These are phyloP conservation scores for Kodamaea plutei DNA, from an alignment of 1,139 yeast genomes.

Conservation along the genomic window DNA sequence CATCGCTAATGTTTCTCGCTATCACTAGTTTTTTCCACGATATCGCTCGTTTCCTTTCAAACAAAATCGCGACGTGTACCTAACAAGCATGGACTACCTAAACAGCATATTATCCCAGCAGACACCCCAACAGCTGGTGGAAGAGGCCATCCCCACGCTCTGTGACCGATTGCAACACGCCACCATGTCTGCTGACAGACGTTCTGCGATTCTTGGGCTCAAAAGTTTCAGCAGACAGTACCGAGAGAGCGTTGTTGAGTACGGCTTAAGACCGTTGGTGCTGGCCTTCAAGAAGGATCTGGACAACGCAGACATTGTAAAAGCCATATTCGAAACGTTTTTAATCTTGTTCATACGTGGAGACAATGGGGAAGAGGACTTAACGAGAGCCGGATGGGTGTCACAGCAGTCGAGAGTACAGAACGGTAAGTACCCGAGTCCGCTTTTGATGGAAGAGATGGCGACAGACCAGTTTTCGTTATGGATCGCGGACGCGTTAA, in stretches of 20 bases:
- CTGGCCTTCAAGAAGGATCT: slow-evolving; percentile 62
- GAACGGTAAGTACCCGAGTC: slow-evolving; percentile 81
- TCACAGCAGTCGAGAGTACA: slow-evolving; percentile 73
- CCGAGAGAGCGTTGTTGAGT: slow-evolving; percentile 86
- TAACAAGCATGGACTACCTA: slow-evolving; percentile 45
- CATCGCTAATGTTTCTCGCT: no score
- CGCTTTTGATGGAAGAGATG: slow-evolving; percentile 58
- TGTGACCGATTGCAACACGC: slow-evolving; percentile 88
- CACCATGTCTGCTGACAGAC: slow-evolving; percentile 73
- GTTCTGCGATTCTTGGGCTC: slow-evolving; percentile 87
- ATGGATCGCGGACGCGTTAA: slow-evolving; percentile 94
- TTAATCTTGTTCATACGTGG: slow-evolving; percentile 71
- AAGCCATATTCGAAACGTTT: slow-evolving; percentile 82
- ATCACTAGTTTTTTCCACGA: no score
- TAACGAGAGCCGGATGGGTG: slow-evolving; percentile 59
- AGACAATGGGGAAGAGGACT: slow-evolving; percentile 41
- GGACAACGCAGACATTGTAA: slow-evolving; percentile 68
- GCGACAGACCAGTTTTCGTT: slow-evolving; percentile 79
- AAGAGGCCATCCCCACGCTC: slow-evolving; percentile 82
- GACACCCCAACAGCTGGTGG: slow-evolving; percentile 53
- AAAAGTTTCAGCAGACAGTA: slow-evolving; percentile 88
- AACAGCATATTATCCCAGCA: slow-evolving; percentile 33
- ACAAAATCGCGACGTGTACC: no score
- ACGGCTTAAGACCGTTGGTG: slow-evolving; percentile 76
- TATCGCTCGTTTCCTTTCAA: no score